Conservation (phyloP, 345 rosid species). For the Citrus inodora region DNA sequence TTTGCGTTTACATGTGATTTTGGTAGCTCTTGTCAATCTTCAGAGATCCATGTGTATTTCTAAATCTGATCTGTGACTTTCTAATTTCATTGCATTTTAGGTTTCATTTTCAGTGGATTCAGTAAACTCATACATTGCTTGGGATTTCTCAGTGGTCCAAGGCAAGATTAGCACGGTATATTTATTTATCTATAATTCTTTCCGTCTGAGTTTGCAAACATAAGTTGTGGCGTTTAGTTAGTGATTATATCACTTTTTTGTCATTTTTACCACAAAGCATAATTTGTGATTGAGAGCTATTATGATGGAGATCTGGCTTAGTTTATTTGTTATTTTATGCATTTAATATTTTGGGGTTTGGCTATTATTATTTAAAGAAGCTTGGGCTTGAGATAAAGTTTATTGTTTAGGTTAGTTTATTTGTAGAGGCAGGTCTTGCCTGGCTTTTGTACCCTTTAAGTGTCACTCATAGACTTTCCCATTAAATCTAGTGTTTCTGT, state of each 20-base stretch:
- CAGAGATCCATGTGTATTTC: not conserved
- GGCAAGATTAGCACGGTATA: constrained; percentile 81
- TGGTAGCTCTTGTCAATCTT: not conserved
- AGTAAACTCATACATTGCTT: constrained; percentile 86
- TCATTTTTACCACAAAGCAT: not conserved
- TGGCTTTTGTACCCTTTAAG: not conserved
- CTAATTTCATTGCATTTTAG: constrained; percentile 33
- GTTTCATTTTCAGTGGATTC: constrained; percentile 81
- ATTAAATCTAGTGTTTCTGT: not conserved
- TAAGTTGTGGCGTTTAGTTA: not conserved
- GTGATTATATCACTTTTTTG: not conserved
- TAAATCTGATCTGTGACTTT: not conserved
- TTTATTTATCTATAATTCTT: constrained; percentile 19
- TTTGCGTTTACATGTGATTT: not conserved
- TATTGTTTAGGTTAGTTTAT: not conserved
- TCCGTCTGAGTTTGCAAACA: not conserved
- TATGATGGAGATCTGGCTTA: not conserved
- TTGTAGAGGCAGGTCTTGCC: not conserved
- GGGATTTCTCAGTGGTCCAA: constrained; percentile 89
- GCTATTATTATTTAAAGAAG: not conserved
- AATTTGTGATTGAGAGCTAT: not conserved
- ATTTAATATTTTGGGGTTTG: not conserved
- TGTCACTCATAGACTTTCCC: not conserved
- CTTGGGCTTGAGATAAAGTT: not conserved
- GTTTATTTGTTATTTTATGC: not conserved